These are phyloP conservation scores for Bretschneidera sinensis DNA, from an alignment of 345 rosid genomes.

Conservation along the genomic window DNA sequence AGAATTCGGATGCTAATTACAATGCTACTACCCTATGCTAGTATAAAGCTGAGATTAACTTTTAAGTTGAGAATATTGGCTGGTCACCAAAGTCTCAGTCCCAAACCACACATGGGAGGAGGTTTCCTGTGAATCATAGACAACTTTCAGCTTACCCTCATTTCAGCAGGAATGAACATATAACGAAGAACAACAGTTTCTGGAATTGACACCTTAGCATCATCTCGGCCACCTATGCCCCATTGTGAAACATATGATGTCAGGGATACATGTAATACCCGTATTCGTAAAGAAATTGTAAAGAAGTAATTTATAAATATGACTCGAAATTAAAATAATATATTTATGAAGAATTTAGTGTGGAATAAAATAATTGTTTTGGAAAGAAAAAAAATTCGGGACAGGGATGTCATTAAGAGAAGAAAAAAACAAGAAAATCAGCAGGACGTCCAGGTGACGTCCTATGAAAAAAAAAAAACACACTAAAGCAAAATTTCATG, in stretches of 20 bases:
- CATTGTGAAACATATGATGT: slow-evolving; percentile 8
- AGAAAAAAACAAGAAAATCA: too few species aligned
- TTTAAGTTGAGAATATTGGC: background rate
- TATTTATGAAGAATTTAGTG: too few species aligned
- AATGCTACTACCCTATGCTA: background rate
- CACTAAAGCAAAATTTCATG: too few species aligned
- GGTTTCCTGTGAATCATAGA: background rate
- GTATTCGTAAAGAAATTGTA: too few species aligned
- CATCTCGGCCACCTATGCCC: slow-evolving; percentile 85
- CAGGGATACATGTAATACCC: too few species aligned
- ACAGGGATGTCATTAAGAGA: too few species aligned
- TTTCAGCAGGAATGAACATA: slow-evolving; percentile 86
- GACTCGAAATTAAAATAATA: too few species aligned
- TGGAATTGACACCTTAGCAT: slow-evolving; percentile 74
- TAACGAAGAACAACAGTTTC: slow-evolving; percentile 70
- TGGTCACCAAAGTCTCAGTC: background rate
- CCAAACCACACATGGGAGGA: background rate
- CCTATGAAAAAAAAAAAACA: too few species aligned
- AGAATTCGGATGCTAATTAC: background rate
- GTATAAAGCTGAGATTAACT: background rate
- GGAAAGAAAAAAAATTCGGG: too few species aligned
- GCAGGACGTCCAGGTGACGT: too few species aligned
- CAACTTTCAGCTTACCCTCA: slow-evolving; percentile 48
- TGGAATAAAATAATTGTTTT: too few species aligned
- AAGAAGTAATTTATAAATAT: too few species aligned